Percentiles rank a stretch among this genome's conserved stretches.
Evolutionary conservation across 106 monocot genomes (phyloP).

Genomic region (Dactylorhiza incarnata): DNA sequence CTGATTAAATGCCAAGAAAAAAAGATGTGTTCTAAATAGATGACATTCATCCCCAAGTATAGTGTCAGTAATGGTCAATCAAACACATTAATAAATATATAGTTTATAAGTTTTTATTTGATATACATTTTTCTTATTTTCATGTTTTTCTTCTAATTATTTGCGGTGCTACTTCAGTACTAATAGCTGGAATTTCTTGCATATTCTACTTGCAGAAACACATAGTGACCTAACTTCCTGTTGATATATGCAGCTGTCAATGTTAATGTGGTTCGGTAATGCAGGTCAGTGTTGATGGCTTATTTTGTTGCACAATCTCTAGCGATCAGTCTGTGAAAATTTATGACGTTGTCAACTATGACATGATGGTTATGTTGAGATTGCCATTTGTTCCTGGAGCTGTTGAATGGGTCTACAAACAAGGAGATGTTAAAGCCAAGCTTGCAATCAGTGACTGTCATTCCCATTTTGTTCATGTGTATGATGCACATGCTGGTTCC

Average conservation of each 20-base stretch:
- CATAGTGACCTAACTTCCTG: neutral
- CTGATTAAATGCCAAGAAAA: neutral
- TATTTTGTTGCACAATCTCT: conserved; percentile 95
- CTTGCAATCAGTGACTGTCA: conserved; percentile 81
- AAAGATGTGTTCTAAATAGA: neutral
- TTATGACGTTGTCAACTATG: conserved; percentile 98
- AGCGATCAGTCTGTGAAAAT: conserved; percentile 81
- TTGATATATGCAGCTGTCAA: conserved; percentile 22
- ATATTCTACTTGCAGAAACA: neutral
- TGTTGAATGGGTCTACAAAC: conserved; percentile 83
- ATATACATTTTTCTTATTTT: neutral
- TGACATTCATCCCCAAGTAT: neutral
- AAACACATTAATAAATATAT: neutral
- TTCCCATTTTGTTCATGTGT: conserved; percentile 62
- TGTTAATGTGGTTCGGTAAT: conserved; percentile 44
- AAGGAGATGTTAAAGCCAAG: conserved; percentile 86
- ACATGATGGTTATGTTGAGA: conserved; percentile 99
- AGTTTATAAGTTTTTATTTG: neutral
- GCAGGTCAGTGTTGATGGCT: conserved; percentile 94
- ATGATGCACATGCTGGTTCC: conserved; percentile 74
- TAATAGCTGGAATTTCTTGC: neutral
- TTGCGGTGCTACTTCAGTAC: neutral
- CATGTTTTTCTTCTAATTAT: neutral
- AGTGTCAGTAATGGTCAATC: neutral
- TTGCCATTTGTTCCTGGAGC: conserved; percentile 69